Conservation (phyloP, 768 basidiomycete species). For the Hygrophoropsis aurantiaca region DNA sequence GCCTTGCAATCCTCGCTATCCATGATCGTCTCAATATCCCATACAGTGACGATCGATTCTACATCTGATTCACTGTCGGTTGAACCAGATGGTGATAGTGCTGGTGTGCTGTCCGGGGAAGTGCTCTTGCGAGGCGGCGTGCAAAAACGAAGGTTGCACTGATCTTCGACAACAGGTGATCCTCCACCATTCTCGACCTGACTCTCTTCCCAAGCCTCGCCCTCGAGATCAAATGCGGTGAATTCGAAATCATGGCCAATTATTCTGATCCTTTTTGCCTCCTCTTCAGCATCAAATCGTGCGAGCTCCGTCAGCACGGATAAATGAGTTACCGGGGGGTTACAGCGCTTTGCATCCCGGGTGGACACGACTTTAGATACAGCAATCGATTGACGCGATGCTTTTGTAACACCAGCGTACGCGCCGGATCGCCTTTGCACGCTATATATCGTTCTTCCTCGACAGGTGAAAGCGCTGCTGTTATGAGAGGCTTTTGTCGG, state of each 20-base stretch:
- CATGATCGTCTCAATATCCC: constrained; percentile 1
- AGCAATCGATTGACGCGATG: too few species aligned
- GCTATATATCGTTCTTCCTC: constrained; percentile 31
- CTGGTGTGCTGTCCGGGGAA: not conserved
- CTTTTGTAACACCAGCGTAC: not conserved
- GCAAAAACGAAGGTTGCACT: not conserved
- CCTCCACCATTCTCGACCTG: too few species aligned
- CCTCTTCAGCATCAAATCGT: too few species aligned
- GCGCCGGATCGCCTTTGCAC: not conserved
- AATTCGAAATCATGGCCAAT: too few species aligned
- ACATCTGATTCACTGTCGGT: not conserved
- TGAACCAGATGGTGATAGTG: constrained; percentile 1
- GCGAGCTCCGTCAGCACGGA: too few species aligned
- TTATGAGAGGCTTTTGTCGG: not conserved
- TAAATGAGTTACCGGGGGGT: too few species aligned
- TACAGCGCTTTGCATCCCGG: too few species aligned
- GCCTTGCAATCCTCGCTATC: constrained; percentile 10
- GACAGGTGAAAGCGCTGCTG: constrained; percentile 9
- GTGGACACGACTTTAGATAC: too few species aligned
- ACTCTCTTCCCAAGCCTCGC: too few species aligned
- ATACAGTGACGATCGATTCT: not conserved
- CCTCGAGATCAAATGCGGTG: too few species aligned
- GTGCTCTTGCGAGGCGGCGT: not conserved
- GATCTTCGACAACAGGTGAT: too few species aligned
- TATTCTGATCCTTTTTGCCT: too few species aligned